Base-by-base conservation (phyloP, 495 filamentous ascomycete genomes). In the Neurospora hispaniola region DNA sequence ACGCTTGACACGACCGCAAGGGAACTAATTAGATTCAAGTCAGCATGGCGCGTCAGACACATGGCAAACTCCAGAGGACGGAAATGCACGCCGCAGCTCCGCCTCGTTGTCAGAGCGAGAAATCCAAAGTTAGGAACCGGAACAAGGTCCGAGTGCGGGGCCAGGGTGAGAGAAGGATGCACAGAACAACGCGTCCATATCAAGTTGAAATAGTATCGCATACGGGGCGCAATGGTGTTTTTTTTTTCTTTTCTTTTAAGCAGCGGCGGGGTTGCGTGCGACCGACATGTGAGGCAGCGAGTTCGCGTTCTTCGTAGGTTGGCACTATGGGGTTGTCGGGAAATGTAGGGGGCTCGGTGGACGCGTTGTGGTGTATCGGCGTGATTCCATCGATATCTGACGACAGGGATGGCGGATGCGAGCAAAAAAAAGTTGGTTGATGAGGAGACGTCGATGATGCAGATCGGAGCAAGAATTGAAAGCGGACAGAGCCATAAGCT, bases 1-100 rank as follows among this genome's bases (percentile, higher is more conserved):
- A 85, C 96, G 94, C 90, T 99, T 99, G 80, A 99, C 94, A 91
- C 96, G 96, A 84, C 96, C 96, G 81, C 96, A 99, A 48, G 96
- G 96, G 85, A 99, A 99, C 96, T 99, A 81, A 73, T 75, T 35
- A 71, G 54, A 66, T 1, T 18, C 54, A 35, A 46, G 35, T 44
- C 38, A 70, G 23, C 75, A 76, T 76, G 88, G 78, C 85, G 83
- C 69, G 72, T 54, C 62, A 48, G 59, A 43, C 23, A 9, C 3
- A 16, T 69, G 31, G 42, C 62, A 74, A 44, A 43, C 20, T 38
- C 68, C 71, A 16, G 14, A 42, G 27, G 12, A 38, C 41, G 59
- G 35, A 71, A 71, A 59, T 70, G 72, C 10, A 66, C 27, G 27
- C 12, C 54, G 54, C 54, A 66, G 54, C 27, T 66, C 2, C 54